Evolutionary conservation across 2,329 filamentous ascomycete species (phyloP), one percentile per base, ranked within the genome.

Genomic region (Atkinsonella hypoxylon): DNA sequence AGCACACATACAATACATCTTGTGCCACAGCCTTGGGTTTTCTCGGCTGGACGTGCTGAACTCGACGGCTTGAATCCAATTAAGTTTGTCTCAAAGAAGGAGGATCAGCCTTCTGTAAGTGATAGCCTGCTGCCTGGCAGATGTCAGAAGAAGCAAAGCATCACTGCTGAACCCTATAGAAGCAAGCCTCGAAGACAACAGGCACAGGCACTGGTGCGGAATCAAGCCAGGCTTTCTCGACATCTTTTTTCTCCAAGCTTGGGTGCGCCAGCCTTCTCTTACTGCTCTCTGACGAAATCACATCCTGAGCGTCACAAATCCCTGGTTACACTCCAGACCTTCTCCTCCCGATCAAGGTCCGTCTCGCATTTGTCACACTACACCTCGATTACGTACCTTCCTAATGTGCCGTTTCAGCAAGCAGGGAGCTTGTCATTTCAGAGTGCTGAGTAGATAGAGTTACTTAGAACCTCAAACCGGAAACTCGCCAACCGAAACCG

Each of bases 391-490:
- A 12, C 15, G 20, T 18, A 30, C 12, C 32, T 20, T 15, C 41
- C 20, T 51, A 26, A 40, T 45, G 45, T 36, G 42, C 44, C 34
- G 51, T 50, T 47, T 51, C 45, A 47, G 47, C 45, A 47, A 41
- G n/a, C 51, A 54, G 22, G 34, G 31, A 32, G 48, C 48, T 50
- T 45, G 49, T 44, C 34, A 45, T 48, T 48, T 45, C 45, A 53
- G 45, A 51, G 45, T 22, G 17, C 34, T 31, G 12, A 13, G 20
- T 10, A 31, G 18, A 45, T 41, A 22, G 22, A 20, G 10, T 17
- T 49, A 26, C 13, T 20, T 31, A 20, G 31, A 45, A 13, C n/a
- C 5, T 26, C 41, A 20, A 20, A 17, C 18, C 42, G 30, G 26
- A 10, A 36, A 12, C n/a, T 46, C 17, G 31, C 31, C 17, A 45